Evolutionary conservation across 306 rosid genomes (phyloP), one percentile per base, ranked within the genome.

Genomic region (Vicia sativa): DNA sequence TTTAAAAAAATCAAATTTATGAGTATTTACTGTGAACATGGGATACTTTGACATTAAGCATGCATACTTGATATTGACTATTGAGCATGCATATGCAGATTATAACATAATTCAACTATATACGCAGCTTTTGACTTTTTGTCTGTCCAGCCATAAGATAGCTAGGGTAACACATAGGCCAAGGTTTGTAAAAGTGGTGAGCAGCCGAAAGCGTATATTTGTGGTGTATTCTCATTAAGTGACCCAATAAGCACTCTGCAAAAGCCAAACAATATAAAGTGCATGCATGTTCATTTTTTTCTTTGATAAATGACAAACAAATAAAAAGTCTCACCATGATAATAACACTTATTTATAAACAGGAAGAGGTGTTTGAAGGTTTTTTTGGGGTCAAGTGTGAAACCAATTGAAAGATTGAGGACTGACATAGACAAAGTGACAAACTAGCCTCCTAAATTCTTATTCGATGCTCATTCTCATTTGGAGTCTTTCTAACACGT

Each of bases 51-150:
- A n/a, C n/a, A 21, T 21, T 56, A 31, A 64, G 71, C 45, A 66
- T 60, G 48, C 21, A 59, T 52, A 8, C n/a, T n/a, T n/a, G n/a
- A n/a, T n/a, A n/a, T n/a, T n/a, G n/a, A n/a, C n/a, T n/a, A 21
- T 21, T 56, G 39, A 64, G 71, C 45, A 66, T 60, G 48, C 21
- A 59, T 52, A 8, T 45, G 9, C 19, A 29, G 67, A 72, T 72
- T 44, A 11, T 38, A 10, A 44, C 11, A 55, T 6, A 45, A 15
- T 52, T 79, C 83, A 70, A 70, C 80, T 74, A 79, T 57, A 11
- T 25, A 74, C 80, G 65, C 80, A 48, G 18, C 83, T 74, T 79
- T 74, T 74, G 79, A 79, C 79, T 46, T 29, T 58, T 5, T 57
- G 77, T 68, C 64, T 26, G 1, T 60, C 34, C n/a, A 61, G 10